Evolutionary conservation across 441 rosid genomes (phyloP), one percentile per base, ranked within the genome.

Genomic region (Gossypium lobatum): DNA sequence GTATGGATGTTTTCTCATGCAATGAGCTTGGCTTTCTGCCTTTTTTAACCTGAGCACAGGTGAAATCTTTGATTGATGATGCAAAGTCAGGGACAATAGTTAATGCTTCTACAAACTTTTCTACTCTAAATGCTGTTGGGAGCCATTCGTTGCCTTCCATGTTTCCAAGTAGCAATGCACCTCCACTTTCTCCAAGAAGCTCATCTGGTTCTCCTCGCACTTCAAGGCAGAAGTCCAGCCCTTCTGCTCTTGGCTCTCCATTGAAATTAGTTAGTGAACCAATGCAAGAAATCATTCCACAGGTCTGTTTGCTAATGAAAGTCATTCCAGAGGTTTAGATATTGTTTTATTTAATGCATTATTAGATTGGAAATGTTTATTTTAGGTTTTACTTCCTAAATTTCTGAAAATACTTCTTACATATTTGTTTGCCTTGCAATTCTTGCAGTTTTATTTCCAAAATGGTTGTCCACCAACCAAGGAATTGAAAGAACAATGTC

Each of bases 171-270:
- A 88, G 87, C 50, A 86, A 82, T 61, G 80, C 89, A 68, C 93
- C 93, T 75, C 93, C 93, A 21, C 82, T 89, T 71, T 86, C 93
- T 69, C 93, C 93, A 18, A 81, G 87, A 75, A 76, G 85, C 58
- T 77, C 85, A 17, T 67, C 91, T 72, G 86, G 81, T 50, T 86
- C 91, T 64, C 91, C 89, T 17, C 82, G 87, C 73, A 74, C 72
- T 58, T 82, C 81, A 4, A 85, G 83, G 82, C 89, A 82, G 73
- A 87, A 83, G 79, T 80, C 73, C 9, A 87, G 84, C 64, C 84
- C 84, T 75, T 83, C 87, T 23, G 80, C 86, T 78, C 81, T 86
- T 18, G 88, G 85, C 39, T 86, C 88, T 75, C 87, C 89, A 13
- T 73, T 84, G 63, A 84, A 83, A 81, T 80, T 86, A 53, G 72